Conservation (phyloP, 371 early-diverging fungal species). For the Blakeslea trispora region DNA sequence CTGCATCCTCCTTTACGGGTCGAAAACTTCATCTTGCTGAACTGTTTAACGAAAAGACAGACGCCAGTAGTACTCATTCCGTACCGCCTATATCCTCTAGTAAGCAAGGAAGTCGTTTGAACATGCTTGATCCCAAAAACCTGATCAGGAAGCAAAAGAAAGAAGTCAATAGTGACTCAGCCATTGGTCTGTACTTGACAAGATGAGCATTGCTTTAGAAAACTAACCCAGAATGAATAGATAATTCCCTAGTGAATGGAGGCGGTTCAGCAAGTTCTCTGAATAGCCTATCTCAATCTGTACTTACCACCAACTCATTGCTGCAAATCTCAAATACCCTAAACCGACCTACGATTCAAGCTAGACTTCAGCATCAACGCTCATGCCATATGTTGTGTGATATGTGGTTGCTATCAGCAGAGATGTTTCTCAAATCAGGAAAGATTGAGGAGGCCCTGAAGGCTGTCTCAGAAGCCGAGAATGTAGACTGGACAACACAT, state of each 20-base stretch:
- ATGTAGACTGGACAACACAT: conserved; percentile 55
- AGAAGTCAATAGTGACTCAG: not conserved
- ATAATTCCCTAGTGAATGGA: not conserved
- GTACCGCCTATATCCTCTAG: not conserved
- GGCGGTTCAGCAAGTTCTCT: conserved; percentile 6
- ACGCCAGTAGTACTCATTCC: conserved; percentile 13
- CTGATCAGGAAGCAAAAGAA: conserved; percentile 11
- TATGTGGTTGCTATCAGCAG: conserved; percentile 65
- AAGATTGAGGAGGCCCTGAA: conserved; percentile 63
- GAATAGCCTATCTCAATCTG: conserved; percentile 19
- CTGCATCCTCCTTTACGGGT: conserved; percentile 24
- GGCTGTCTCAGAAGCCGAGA: conserved; percentile 67
- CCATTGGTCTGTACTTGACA: not conserved
- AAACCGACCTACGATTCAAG: conserved; percentile 24
- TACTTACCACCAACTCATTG: conserved; percentile 25
- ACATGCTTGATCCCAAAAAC: conserved; percentile 15
- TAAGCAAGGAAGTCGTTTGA: conserved; percentile 5
- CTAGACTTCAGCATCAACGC: conserved; percentile 28
- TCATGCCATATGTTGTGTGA: conserved; percentile 34
- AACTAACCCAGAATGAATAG: not conserved
- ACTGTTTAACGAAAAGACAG: conserved; percentile 16
- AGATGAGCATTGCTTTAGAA: no score
- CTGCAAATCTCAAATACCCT: conserved; percentile 9
- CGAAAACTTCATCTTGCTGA: conserved; percentile 25
- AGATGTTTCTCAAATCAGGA: conserved; percentile 53